Evolutionary conservation across 2,329 filamentous ascomycete genomes (phyloP), one percentile per base, ranked within the genome.

Genomic region (Ophiostoma sp.): DNA sequence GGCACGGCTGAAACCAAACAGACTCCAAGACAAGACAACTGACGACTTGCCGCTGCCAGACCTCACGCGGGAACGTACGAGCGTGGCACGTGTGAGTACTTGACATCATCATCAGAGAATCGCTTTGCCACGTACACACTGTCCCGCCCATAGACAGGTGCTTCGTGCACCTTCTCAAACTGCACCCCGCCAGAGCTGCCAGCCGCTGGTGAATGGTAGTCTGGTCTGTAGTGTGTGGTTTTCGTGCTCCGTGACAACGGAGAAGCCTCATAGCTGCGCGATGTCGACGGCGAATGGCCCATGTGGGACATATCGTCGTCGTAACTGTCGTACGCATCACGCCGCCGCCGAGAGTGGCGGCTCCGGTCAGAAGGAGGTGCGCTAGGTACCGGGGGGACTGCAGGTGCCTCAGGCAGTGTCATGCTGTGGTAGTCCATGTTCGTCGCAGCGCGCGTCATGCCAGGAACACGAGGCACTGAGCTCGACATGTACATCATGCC

Each of bases 401-500:
- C 39, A 6, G 74, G 73, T 4, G 67, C 72, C 3, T 64, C n/a
- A 3, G 71, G 72, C 23, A 10, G 33, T n/a, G 60, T 17, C 20
- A 68, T 71, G 6, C 65, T 62, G 27, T 65, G 65, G 27, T 72
- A 73, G 41, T 75, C 73, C 71, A 75, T 73, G 11, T 20, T 39
- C 0, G 75, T 76, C 0, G 73, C 54, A 0, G 76, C 65, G 3
- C 76, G 74, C 3, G 70, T 65, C 7, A 73, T 67, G 13, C 57
- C 36, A 17, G 73, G 72, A 1, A 64, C 44, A 7, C 74, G 75
- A 11, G 71, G 70, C 2, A 67, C 67, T 8, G 71, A 68, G 4
- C 70, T 17, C 36, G 75, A 68, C 69, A 74, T 69, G 65, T 76
- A 73, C 23, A 73, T 72, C 23, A 72, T 75, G 2, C 72, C 72